Evolutionary conservation across 2,329 filamentous ascomycete species (phyloP), one percentile per base, ranked within the genome.

Genomic region (Bipolaris gigantea): DNA sequence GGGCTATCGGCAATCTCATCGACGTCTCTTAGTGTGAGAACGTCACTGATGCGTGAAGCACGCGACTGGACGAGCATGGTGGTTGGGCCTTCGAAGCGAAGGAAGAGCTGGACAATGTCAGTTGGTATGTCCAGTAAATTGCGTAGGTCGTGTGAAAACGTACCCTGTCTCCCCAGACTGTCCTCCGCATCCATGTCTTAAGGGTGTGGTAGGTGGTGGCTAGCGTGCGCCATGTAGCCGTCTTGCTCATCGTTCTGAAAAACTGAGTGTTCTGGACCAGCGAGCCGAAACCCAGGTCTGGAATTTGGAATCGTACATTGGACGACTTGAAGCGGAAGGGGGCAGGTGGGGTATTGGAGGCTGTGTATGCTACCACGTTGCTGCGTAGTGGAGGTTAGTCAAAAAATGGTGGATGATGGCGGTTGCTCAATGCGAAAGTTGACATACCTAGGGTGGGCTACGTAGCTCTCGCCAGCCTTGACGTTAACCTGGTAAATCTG

Each of bases 161-260:
- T 77, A 86, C 84, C 58, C 93, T 80, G 72, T 99, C 94, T 19
- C 94, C 94, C 90, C 92, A 97, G 52, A 99, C 89, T 1, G 90
- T 90, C 67, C 89, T 84, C 56, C 92, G 83, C 38, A 88, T 81
- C 77, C 88, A 87, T 0, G 92, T 96, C 56, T 91, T 85, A 18
- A 95, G 62, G 34, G 78, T 83, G 74, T 89, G 90, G 7, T 89
- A 74, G 27, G 85, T 69, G n/a, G 81, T 81, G 38, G 86, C 82
- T 1, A 91, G 61, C 8, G 83, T 79, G 68, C 87, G 89, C 85
- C 92, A 97, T 3, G 85, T 83, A 13, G 83, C 78, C 3, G 90
- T 89, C 57, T 86, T 81, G 51, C 86, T 84, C 80, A 96, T 85
- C 2, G 84, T 84, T 45, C 82, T 83, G 69, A 94, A 83, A 73